Conservation (phyloP, 179 eudicot genomes). For the Gypsophila paniculata region DNA sequence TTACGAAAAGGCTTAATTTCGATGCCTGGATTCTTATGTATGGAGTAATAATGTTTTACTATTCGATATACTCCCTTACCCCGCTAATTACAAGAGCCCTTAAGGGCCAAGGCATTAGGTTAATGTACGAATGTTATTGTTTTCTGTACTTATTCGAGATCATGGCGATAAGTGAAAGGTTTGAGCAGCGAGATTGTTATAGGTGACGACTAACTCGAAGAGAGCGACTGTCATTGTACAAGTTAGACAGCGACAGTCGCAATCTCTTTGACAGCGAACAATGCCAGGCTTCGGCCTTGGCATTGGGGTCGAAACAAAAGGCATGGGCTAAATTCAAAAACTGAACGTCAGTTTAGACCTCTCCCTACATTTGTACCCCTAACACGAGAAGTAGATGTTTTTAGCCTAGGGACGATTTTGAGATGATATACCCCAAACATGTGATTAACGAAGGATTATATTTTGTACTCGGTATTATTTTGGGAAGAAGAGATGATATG, state of each 20-base stretch:
- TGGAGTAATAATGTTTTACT: no score
- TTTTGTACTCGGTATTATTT: no score
- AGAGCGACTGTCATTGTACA: conserved; percentile 64
- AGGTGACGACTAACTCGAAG: conserved; percentile 34
- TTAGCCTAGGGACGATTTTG: no score
- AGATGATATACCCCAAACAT: no score
- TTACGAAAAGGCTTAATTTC: no score
- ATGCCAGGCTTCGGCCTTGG: conserved; percentile 30
- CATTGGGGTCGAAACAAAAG: conserved; percentile 57
- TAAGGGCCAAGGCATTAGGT: no score
- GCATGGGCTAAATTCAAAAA: conserved; percentile 64
- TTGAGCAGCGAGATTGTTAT: conserved; percentile 46
- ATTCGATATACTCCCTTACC: no score
- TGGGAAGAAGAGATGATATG: no score
- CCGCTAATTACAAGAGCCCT: no score
- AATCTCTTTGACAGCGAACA: conserved; percentile 53
- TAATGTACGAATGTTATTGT: no score
- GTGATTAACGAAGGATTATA: no score
- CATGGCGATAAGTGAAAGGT: conserved; percentile 64
- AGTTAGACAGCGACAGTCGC: conserved; percentile 57
- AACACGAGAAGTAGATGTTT: background rate
- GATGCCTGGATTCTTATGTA: background rate
- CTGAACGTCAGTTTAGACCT: conserved; percentile 62
- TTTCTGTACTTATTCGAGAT: no score
- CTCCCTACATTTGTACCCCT: conserved; percentile 38